These are phyloP conservation scores for Prunus campanulata DNA, from an alignment of 306 rosid genomes.

Conservation along the genomic window DNA sequence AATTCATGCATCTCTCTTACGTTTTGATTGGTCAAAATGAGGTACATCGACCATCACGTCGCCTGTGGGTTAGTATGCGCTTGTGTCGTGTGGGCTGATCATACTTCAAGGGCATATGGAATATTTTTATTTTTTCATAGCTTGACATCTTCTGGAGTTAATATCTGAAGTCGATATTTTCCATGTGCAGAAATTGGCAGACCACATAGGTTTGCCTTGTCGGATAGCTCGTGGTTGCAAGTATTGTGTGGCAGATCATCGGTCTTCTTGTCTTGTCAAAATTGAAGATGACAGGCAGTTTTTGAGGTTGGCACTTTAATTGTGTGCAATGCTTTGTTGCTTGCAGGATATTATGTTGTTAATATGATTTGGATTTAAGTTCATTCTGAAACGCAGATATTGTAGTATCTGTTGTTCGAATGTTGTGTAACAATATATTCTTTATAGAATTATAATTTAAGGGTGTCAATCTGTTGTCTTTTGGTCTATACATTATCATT, in stretches of 20 bases:
- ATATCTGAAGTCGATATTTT: conserved; percentile 13
- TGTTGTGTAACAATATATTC: neutral
- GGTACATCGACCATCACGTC: neutral
- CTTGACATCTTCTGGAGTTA: neutral
- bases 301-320: conserved; percentile 50
- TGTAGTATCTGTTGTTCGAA: neutral
- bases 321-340: conserved; percentile 13
- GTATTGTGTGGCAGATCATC: conserved; percentile 90
- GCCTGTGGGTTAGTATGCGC: neutral
- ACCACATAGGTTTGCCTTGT: conserved; percentile 92
- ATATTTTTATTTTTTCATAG: neutral
- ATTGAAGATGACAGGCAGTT: conserved; percentile 64
- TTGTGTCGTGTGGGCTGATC: conserved; percentile 3
- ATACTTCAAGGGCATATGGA: conserved; percentile 3
- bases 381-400: neutral
- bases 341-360: neutral
- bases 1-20: neutral
- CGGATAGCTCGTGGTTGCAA: conserved; percentile 97
- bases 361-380: neutral
- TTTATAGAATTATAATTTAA: neutral
- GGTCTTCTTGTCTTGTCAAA: conserved; percentile 92
- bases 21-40: neutral
- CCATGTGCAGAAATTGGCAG: conserved; percentile 84
- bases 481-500: neutral
- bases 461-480: neutral